Percentiles rank a stretch among this genome's conserved stretches.
phyloP scores from a whole-genome alignment of 2,329 filamentous ascomycete species.

The Periconia digitata region DNA sequence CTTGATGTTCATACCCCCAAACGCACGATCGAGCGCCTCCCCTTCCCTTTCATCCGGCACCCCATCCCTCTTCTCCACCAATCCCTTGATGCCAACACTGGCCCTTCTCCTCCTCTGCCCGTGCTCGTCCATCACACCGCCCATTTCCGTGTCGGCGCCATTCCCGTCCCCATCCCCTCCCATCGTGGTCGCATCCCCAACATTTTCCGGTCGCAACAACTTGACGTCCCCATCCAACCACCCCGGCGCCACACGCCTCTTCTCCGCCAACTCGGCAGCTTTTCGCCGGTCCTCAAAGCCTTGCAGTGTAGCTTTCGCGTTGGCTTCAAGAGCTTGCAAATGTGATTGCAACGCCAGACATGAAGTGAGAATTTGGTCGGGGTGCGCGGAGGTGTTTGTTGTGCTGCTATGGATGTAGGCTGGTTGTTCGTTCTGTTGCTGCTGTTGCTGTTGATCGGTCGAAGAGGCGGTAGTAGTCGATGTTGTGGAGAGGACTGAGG shows the following conservation, averaged over 20 bases:
- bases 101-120: conserved; percentile 8
- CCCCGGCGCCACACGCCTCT: conserved; percentile 75
- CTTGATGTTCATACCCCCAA: conserved; percentile 66
- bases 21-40: conserved; percentile 64
- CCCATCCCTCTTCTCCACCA: conserved; percentile 34
- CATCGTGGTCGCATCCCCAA: conserved; percentile 54
- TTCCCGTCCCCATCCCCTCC: conserved; percentile 42
- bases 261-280: conserved; percentile 73
- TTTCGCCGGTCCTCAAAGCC: conserved; percentile 69
- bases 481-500: conserved; percentile 59
- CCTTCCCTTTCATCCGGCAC: conserved; percentile 55
- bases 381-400: conserved; percentile 76
- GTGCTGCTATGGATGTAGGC: conserved; percentile 74
- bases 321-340: conserved; percentile 67
- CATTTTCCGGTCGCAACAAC: conserved; percentile 67
- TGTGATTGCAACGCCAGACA: conserved; percentile 79
- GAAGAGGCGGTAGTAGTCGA: conserved; percentile 25
- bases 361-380: conserved; percentile 79
- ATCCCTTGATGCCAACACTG: conserved; percentile 23
- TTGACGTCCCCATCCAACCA: conserved; percentile 72
- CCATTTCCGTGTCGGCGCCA: not conserved
- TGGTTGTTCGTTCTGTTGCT: conserved; percentile 49
- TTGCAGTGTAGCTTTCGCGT: conserved; percentile 67
- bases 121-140: not conserved
- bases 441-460: conserved; percentile 61